Base-by-base conservation (phyloP, 2,329 filamentous ascomycete species). In the Drechslerella dactyloides region DNA sequence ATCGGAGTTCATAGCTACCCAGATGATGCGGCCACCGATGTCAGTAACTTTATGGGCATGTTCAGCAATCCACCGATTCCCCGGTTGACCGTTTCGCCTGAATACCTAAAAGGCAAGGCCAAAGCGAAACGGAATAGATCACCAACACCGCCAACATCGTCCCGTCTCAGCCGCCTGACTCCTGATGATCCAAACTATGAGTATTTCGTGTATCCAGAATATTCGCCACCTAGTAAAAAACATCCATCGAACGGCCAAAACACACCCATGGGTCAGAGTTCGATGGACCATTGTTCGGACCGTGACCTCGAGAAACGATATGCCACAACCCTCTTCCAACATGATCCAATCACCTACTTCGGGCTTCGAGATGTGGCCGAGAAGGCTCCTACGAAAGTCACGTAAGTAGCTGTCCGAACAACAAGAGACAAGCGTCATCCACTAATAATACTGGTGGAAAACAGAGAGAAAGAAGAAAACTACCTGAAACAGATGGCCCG, bases 321-420 rank as follows among this genome's bases (percentile, higher is more conserved):
- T n/a, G 54, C 60, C 2, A 65, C 60, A 0, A 57, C 50, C 24
- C 15, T 40, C 3, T 72, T 65, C n/a, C 60, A 61, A 23, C 17
- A 51, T 3, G 51, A 72, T 13, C 68, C 68, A n/a, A 52, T 72
- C n/a, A 10, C 27, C 1, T 58, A 56, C 15, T 72, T 40, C 48
- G 4, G 19, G 6, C 40, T 72, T 24, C 48, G 60, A n/a, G 68
- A 72, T 61, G 68, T 72, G 8, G 68, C 68, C 4, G 68, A 72
- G 33, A 60, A 60, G 15, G 52, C 60, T 13, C 68, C 68, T 10
- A 72, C 68, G 1, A 72, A 72, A 27, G 51, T 63, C 17, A 51
- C 44, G 68, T 72, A 46, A 33, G 62, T 44, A 27, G 33, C 13
- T 46, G 11, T 17, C 30, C n/a, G n/a, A n/a, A n/a, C n/a, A n/a